Conservation (phyloP, 345 rosid genomes). For the Eucalyptus decipiens region DNA sequence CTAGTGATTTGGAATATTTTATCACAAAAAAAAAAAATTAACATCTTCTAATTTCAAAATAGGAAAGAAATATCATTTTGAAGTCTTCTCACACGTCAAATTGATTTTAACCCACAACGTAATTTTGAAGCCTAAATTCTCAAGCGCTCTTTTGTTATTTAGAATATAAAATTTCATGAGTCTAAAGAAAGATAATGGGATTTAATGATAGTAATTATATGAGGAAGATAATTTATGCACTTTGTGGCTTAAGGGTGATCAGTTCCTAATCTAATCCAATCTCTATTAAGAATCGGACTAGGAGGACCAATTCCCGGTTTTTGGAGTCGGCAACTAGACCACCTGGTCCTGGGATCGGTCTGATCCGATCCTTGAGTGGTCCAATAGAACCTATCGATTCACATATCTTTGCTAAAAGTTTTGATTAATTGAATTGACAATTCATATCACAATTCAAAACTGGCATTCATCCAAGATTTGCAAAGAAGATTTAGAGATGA, state of each 20-base stretch:
- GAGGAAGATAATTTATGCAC: background rate
- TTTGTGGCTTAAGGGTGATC: background rate
- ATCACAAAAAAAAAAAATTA: background rate
- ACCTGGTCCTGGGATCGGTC: too few relatives aligned
- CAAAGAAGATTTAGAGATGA: too few relatives aligned
- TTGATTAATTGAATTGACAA: too few relatives aligned
- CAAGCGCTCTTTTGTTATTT: background rate
- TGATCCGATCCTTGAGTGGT: too few relatives aligned
- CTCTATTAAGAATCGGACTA: too few relatives aligned
- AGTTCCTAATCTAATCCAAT: too few relatives aligned
- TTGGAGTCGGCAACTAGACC: too few relatives aligned
- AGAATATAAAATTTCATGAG: background rate
- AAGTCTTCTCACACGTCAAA: background rate
- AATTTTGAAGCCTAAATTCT: background rate
- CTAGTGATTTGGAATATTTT: background rate
- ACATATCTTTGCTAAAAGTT: too few relatives aligned
- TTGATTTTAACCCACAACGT: background rate
- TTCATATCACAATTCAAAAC: too few relatives aligned
- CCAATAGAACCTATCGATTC: too few relatives aligned
- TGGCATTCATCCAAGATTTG: too few relatives aligned
- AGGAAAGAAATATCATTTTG: background rate
- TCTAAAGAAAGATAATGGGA: background rate
- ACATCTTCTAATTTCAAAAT: background rate
- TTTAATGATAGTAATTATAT: background rate
- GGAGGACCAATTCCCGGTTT: too few relatives aligned